Evolutionary conservation across 73 alveolate species (phyloP), one percentile per base, ranked within the genome.

Genomic region (Stentor coeruleus): DNA sequence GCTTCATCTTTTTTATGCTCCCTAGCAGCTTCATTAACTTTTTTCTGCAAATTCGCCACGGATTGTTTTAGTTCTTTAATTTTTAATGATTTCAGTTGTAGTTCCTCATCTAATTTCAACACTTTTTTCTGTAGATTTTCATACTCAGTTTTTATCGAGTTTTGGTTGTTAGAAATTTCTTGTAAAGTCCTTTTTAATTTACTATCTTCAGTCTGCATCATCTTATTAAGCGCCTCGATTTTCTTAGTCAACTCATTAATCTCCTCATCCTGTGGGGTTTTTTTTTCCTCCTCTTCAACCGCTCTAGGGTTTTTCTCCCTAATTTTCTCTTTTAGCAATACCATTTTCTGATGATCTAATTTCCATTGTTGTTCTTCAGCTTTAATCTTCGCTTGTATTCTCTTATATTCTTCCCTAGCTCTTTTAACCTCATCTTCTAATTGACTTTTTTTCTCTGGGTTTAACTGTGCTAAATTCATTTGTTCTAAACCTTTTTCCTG

Each of bases 171-270:
- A 28, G n/a, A 26, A 2, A 2, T 40, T 33, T 66, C 79, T 66
- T 37, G 2, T 26, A 66, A 14, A 2, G 11, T 20, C 33, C 79
- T 66, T 66, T 66, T 66, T 0, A 26, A 37, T 66, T 66, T 66
- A 15, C 40, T 40, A 1, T 66, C 79, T 66, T 66, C 79, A 66
- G 79, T 66, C n/a, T 20, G 26, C n/a, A 66, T 66, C n/a, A 40
- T 15, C 14, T 26, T 66, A 26, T 66, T 66, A 11, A 66, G 36
- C 79, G 33, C 39, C 14, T 66, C 79, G 11, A 20, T 20, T 20
- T 31, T 20, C 33, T 31, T 66, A 20, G 1, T 66, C 2, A 66
- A 40, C 39, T 66, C 79, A 26, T 20, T 66, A 0, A 66, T 20
- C 39, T 66, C 79, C n/a, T n/a, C n/a, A 1, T 66, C 79, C 14